Evolutionary conservation across 495 filamentous ascomycete genomes (phyloP).

Genomic region (Barbatosphaeria neglecta): DNA sequence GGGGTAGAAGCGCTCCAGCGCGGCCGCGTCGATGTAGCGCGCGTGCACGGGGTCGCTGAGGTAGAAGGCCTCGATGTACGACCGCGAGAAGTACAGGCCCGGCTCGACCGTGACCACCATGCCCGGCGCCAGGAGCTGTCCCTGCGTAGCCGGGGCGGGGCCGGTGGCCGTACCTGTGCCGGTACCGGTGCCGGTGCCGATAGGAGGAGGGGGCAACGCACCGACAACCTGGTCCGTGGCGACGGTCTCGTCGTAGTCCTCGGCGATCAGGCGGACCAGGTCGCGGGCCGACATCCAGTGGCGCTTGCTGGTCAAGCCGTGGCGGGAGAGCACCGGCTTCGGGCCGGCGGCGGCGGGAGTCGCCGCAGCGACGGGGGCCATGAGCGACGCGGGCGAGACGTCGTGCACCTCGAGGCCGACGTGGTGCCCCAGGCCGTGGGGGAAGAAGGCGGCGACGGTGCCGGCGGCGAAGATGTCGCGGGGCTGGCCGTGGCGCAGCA

Average conservation of each 20-base stretch:
- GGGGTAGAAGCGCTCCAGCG: slow-evolving; percentile 57
- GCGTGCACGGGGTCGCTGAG: slow-evolving; percentile 48
- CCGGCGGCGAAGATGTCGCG: slow-evolving; percentile 57
- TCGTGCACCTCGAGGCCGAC: slow-evolving; percentile 88
- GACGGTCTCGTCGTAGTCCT: slow-evolving; percentile 2
- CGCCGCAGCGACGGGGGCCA: slow-evolving; percentile 7
- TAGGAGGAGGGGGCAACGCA: too few species aligned
- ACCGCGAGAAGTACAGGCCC: slow-evolving; percentile 65
- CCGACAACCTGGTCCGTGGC: too few species aligned
- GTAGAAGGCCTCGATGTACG: slow-evolving; percentile 51
- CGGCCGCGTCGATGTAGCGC: slow-evolving; percentile 60
- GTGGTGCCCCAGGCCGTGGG: slow-evolving; percentile 84
- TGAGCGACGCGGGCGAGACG: slow-evolving; percentile 27
- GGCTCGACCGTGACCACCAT: slow-evolving; percentile 86
- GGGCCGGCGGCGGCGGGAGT: neutral
- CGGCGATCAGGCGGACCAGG: slow-evolving; percentile 10
- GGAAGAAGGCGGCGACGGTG: slow-evolving; percentile 71
- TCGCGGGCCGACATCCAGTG: slow-evolving; percentile 9
- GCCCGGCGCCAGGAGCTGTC: slow-evolving; percentile 43
- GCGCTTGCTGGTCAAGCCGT: slow-evolving; percentile 9
- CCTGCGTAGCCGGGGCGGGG: slow-evolving; percentile 2
- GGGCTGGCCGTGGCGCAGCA: slow-evolving; percentile 45
- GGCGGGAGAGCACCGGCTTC: neutral
- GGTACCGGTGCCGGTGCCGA: too few species aligned
- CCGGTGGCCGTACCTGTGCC: neutral